phyloP scores from a whole-genome alignment of 176 grass and related monocot species.

The Pharus latifolius region DNA sequence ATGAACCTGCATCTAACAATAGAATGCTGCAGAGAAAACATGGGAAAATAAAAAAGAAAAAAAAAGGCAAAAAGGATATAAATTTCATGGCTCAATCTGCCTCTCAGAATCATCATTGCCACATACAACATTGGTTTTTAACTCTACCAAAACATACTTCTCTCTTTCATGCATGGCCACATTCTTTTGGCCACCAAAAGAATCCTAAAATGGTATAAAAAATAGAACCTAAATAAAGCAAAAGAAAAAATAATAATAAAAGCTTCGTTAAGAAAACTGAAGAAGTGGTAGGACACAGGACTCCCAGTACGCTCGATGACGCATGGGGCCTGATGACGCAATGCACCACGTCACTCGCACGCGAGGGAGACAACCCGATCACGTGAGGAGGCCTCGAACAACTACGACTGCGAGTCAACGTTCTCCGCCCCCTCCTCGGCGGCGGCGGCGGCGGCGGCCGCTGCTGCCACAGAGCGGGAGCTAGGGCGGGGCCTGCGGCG shows the following conservation, averaged over 20 bases:
- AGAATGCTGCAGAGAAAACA: conserved; percentile 2
- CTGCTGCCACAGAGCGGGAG: conserved; percentile 53
- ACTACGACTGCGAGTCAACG: conserved; percentile 29
- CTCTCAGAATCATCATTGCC: not conserved
- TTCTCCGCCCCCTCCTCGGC: conserved; percentile 13
- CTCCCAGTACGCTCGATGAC: conserved; percentile 5
- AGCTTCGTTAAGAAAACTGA: too few species aligned
- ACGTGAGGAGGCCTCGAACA: conserved; percentile 1
- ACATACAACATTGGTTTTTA: conserved; percentile 8
- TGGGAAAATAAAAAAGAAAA: not conserved
- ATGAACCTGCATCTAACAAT: conserved; percentile 11
- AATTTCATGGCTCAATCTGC: conserved; percentile 1
- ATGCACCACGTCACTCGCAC: not conserved
- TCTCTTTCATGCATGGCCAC: conserved; percentile 9
- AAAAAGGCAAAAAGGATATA: not conserved
- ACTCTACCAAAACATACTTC: not conserved
- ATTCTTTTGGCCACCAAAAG: conserved; percentile 32
- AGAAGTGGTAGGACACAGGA: too few species aligned
- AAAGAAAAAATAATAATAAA: too few species aligned
- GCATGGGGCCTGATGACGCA: not conserved
- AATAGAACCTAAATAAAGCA: conserved; percentile 11
- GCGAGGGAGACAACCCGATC: not conserved
- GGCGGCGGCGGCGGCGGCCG: conserved; percentile 34
- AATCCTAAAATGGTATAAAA: conserved; percentile 34
- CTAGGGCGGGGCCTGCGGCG: conserved; percentile 42